Conservation (phyloP, 345 rosid genomes). For the Firmiana major region DNA sequence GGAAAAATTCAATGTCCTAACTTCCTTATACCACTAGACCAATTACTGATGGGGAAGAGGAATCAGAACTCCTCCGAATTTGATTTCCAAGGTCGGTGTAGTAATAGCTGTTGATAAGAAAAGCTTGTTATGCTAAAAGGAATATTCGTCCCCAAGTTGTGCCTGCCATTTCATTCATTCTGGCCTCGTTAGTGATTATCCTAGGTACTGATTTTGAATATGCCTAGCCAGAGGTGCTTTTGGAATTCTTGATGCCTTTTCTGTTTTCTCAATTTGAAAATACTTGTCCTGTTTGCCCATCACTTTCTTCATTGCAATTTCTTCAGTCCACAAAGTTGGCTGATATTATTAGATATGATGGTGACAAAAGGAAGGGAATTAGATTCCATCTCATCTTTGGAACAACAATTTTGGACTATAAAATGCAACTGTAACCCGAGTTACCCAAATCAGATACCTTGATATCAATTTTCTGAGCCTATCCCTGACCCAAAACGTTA, state of each 20-base stretch:
- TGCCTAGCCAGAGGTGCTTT: neutral
- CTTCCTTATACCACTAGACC: neutral
- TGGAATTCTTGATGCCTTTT: neutral
- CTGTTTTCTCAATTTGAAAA: neutral
- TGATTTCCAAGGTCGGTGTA: neutral
- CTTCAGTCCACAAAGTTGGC: slow-evolving; percentile 9
- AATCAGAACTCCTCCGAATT: neutral
- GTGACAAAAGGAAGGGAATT: slow-evolving; percentile 24
- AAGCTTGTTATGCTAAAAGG: neutral
- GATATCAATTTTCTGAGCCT: neutral
- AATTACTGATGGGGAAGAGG: neutral
- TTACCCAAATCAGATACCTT: neutral
- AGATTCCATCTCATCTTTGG: slow-evolving; percentile 31
- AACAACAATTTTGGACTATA: slow-evolving; percentile 16
- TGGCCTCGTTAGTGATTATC: neutral
- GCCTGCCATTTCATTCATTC: neutral
- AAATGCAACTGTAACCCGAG: slow-evolving; percentile 4
- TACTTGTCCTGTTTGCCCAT: neutral
- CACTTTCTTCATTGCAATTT: neutral
- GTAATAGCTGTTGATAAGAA: neutral
- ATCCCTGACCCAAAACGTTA: neutral
- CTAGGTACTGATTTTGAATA: neutral
- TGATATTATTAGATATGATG: neutral
- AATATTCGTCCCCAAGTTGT: neutral
- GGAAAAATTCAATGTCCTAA: neutral